These are phyloP conservation scores for Albizia julibrissin DNA, from an alignment of 306 rosid genomes.

Conservation along the genomic window DNA sequence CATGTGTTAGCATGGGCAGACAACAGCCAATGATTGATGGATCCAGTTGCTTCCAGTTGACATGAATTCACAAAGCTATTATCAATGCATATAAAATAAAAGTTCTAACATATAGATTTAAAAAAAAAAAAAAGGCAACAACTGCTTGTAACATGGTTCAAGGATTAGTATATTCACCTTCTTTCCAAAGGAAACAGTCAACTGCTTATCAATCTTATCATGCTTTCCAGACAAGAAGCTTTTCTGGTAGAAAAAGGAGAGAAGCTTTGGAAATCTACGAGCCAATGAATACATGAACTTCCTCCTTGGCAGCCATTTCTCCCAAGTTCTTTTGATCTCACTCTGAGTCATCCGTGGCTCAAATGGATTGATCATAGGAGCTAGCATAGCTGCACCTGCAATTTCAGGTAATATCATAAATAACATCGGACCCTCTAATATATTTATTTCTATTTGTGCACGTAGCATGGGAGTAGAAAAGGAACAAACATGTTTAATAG, in stretches of 20 bases:
- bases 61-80: not conserved
- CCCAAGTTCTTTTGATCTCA: conserved; percentile 81
- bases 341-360: conserved; percentile 73
- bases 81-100: conserved; percentile 9
- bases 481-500: conserved; percentile 1
- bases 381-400: conserved; percentile 86
- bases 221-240: conserved; percentile 83
- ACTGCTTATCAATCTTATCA: conserved; percentile 63
- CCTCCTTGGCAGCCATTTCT: conserved; percentile 77
- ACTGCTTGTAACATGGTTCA: conserved; percentile 7
- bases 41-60: conserved; percentile 3
- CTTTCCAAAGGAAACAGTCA: conserved; percentile 68
- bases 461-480: not conserved
- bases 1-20: conserved; percentile 1
- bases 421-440: conserved; percentile 10
- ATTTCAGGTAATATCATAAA: conserved; percentile 32
- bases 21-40: not conserved
- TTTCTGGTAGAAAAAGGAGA: conserved; percentile 62
- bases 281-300: conserved; percentile 68
- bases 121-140: not conserved
- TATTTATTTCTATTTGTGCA: not conserved
- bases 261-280: conserved; percentile 72
- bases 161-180: conserved; percentile 52
- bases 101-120: not conserved
- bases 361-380: conserved; percentile 86